Base-by-base conservation (phyloP, 352 stramenopile genomes). In the Pythium utonaiense region DNA sequence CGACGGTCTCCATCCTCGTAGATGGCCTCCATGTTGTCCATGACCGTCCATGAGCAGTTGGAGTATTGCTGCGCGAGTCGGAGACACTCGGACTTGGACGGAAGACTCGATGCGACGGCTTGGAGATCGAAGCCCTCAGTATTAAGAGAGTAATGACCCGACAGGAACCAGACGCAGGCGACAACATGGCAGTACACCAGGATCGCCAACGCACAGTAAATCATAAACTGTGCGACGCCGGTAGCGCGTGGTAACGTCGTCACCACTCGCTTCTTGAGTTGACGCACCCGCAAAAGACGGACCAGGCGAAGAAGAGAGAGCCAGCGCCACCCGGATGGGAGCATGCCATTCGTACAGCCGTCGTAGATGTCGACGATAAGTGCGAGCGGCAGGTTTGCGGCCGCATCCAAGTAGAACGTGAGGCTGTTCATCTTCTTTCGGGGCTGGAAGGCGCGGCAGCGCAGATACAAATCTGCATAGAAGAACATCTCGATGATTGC, bases 1-100 rank as follows among this genome's bases (percentile, higher is more conserved):
- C 50, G 40, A 40, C 50, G 54, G 24, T 70, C 56, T 3, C 34
- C 51, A 7, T 57, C 24, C 1, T 57, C 53, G 24, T 62, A 60
- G 3, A 50, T 16, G 13, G 41, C 3, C 41, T 70, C 62, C 53
- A 70, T 60, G 12, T 48, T 41, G 16, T 74, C 66, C 61, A 69
- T 69, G 10, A 70, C 24, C 2, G 61, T 69, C 66, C 66, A 74
- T 3, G 66, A 67, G 56, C 66, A 74, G 38, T 70, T 74, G 10
- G 44, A 40, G 21, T 48, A 58, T 16, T 64, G 34, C 42, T 74
- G 55, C 2, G 66, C 66, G 44, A 64, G 56, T 24, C 50, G 49
- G 14, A 74, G 56, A 57, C 66, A 74, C 1, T 70, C 66, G 6
- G 57, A 16, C n/a, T 64, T 66, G 6, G 57, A 42, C 9, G 56